phyloP scores from a whole-genome alignment of 2,329 filamentous ascomycete species.

The Aspergillus felis region DNA sequence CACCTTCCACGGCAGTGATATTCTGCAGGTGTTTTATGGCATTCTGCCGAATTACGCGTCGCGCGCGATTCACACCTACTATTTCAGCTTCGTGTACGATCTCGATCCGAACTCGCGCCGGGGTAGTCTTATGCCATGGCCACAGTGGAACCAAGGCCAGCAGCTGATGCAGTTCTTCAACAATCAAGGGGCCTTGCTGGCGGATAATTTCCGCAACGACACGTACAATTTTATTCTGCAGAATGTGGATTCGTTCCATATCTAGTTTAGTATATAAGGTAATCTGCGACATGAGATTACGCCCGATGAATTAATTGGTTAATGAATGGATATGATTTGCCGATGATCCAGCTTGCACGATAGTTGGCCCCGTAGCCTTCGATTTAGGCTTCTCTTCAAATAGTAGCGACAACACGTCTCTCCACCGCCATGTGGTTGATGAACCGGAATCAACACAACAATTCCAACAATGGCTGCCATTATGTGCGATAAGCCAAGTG shows the following conservation, averaged over 20 bases:
- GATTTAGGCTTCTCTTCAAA: too few relatives aligned
- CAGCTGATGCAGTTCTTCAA: conserved; percentile 51
- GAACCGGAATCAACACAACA: too few relatives aligned
- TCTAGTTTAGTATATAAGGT: conserved; percentile 14
- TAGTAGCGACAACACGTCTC: too few relatives aligned
- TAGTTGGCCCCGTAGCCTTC: too few relatives aligned
- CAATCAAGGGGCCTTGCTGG: conserved; percentile 33
- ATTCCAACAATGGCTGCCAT: too few relatives aligned
- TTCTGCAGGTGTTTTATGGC: conserved; percentile 67
- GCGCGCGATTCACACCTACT: conserved; percentile 62
- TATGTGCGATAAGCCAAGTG: too few relatives aligned
- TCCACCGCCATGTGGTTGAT: too few relatives aligned
- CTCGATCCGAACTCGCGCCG: conserved; percentile 63
- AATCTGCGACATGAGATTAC: not conserved
- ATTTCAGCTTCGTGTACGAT: conserved; percentile 67
- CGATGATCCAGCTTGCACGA: not conserved
- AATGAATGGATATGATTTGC: not conserved
- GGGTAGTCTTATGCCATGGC: conserved; percentile 46
- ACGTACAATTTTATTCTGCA: conserved; percentile 40
- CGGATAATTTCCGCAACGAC: conserved; percentile 49
- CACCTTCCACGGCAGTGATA: conserved; percentile 69
- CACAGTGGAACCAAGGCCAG: conserved; percentile 49
- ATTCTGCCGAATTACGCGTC: conserved; percentile 60
- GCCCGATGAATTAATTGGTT: not conserved
- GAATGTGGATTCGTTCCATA: conserved; percentile 21